Evolutionary conservation across 2,329 filamentous ascomycete species (phyloP), one percentile per base, ranked within the genome.

Genomic region (Gyromitra esculenta): DNA sequence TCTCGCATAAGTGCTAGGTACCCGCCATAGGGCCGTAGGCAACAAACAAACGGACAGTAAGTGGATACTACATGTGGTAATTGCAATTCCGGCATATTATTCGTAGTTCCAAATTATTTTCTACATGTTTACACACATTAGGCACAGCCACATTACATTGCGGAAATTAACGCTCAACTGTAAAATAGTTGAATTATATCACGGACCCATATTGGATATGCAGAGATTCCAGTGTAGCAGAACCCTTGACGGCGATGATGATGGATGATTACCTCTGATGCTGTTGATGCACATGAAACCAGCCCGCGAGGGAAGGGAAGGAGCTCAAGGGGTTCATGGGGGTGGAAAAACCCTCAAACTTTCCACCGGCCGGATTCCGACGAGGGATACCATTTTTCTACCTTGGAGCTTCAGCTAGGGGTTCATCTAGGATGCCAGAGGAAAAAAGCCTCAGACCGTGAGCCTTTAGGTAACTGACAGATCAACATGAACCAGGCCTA

Each of bases 401-500:
- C 4, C 31, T 45, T 52, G 6, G 18, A 54, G 48, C 37, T 65
- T 4, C 1, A 25, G 18, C 48, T 9, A 54, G 64, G 59, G 64
- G 18, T 66, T 41, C 63, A 52, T 48, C 41, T 31, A 5, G 59
- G 43, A 21, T 50, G 62, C 18, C 25, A 43, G 13, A 15, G n/a
- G 45, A 67, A 74, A 71, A 74, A 74, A 69, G 72, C 48, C 72
- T 64, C 72, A 69, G 48, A 63, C n/a, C 60, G 64, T 43, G 35
- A 6, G 9, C 5, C 48, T 43, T 35, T 59, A 21, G 54, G 7
- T 18, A 8, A n/a, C 54, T 37, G 31, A 37, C 54, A 60, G 54
- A 67, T 65, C 41, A 52, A 25, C 59, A 50, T 60, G 63, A 39
- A 57, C 64, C n/a, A 63, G 64, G 57, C 64, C 41, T 5, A 31